Conservation (phyloP, 768 basidiomycete species). For the Mycena epipterygia region DNA sequence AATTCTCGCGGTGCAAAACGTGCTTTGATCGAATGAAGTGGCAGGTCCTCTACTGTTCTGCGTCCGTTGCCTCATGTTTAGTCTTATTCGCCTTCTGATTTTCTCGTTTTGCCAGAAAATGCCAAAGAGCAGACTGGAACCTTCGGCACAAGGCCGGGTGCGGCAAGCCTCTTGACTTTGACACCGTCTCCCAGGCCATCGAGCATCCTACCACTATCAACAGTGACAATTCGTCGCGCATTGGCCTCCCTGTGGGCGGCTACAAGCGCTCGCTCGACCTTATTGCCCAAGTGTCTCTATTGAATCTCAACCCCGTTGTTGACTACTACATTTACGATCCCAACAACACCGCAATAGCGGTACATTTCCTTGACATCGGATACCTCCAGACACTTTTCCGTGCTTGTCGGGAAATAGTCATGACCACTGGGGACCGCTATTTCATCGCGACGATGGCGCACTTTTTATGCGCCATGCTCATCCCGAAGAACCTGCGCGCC, state of each 20-base stretch:
- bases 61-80: background rate
- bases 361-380: background rate
- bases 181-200: background rate
- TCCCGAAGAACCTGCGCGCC: background rate
- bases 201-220: background rate
- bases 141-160: conserved; percentile 13
- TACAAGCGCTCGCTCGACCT: conserved; percentile 9
- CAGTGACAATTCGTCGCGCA: background rate
- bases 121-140: conserved; percentile 27
- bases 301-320: background rate
- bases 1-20: conserved; percentile 18
- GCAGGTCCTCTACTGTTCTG: conserved; percentile 30
- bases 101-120: background rate
- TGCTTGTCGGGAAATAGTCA: background rate
- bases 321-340: background rate
- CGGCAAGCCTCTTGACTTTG: conserved; percentile 24
- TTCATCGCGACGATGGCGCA: conserved; percentile 4
- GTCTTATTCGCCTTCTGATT: background rate
- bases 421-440: background rate
- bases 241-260: background rate
- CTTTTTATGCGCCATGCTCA: background rate
- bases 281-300: background rate
- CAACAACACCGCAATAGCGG: no score
- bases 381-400: background rate
- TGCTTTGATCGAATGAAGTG: conserved; percentile 28